A percentile compares a stretch with the other conserved stretches of the same genome.
Evolutionary conservation across 1,284 basidiomycete species (phyloP).

Genomic region (Ceratobasidium theobromae): DNA sequence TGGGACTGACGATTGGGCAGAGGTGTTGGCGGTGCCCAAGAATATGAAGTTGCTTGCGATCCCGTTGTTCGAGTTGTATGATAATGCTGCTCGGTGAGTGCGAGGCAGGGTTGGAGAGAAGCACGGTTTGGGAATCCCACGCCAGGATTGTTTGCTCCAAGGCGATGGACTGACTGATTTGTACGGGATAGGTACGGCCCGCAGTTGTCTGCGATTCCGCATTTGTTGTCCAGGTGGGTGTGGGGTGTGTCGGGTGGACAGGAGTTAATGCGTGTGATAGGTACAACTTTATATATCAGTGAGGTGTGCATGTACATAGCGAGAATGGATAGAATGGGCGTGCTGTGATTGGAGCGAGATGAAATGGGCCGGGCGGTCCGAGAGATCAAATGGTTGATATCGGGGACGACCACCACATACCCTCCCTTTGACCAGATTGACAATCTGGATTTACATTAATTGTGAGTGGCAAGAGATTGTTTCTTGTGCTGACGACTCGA

Average conservation of each 20-base stretch:
- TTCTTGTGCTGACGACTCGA: no score
- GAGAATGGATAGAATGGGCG: no score
- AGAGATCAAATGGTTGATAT: background rate
- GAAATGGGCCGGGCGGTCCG: slow-evolving; percentile 1
- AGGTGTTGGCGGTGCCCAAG: slow-evolving; percentile 92
- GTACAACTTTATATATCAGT: slow-evolving; percentile 74
- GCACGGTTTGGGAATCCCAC: background rate
- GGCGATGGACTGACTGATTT: no score
- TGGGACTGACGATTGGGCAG: slow-evolving; percentile 49
- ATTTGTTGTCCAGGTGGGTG: slow-evolving; percentile 81
- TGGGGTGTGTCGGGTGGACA: background rate
- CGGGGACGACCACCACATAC: no score
- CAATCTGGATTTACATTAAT: no score
- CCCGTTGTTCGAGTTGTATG: slow-evolving; percentile 94
- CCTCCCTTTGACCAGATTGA: no score
- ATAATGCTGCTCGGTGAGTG: slow-evolving; percentile 83
- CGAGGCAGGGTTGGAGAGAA: background rate
- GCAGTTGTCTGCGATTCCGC: slow-evolving; percentile 91
- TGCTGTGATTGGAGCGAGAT: background rate
- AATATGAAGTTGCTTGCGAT: slow-evolving; percentile 99
- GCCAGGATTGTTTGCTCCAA: background rate
- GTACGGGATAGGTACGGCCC: slow-evolving; percentile 86
- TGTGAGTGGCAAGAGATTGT: no score
- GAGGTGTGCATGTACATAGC: slow-evolving; percentile 30
- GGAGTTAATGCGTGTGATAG: slow-evolving; percentile 40